Evolutionary conservation across 2,329 filamentous ascomycete species (phyloP), one percentile per base, ranked within the genome.

Genomic region (Pestalotiopsis sp.): DNA sequence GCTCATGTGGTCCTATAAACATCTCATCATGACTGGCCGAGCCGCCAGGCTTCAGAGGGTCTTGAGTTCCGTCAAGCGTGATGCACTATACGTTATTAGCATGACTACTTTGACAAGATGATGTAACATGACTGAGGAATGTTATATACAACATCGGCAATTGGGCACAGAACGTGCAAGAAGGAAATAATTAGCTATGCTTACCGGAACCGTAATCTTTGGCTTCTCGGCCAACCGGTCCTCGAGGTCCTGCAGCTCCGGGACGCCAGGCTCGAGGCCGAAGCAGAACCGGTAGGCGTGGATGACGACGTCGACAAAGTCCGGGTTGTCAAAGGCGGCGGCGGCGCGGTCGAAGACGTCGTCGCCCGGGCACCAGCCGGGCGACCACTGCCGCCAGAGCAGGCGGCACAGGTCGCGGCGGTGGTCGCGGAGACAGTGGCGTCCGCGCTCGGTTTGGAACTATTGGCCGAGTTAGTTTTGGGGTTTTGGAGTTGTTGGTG

Each of bases 371-470:
- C 69, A 70, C 74, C 74, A 75, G 20, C 58, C 58, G 9, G 73
- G 71, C 14, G 72, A 73, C 69, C 74, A 75, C 60, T 71, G 72
- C 31, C 67, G 68, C 74, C 74, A 76, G 9, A 74, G 70, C 2
- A 71, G 69, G 12, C 69, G 64, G 13, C 73, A 71, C 60, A 74
- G 72, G 14, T 67, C 70, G 23, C 68, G 71, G 11, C 71, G 70
- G 38, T 72, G 67, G 25, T 68, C 64, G 4, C 70, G 69, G 12
- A 75, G 68, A 13, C 67, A 71, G 3, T 70, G 64, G 49, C 70
- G 68, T 6, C 74, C 73, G n/a, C 71, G 67, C 4, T 73, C 71
- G 39, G 71, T 74, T 38, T 75, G 72, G 61, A 75, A 74, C 62
- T 52, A 6, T n/a, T 9, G 45, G 41, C n/a, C 13, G 13, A 2